Conservation (phyloP, 768 basidiomycete species). For the Coprinopsis cinerea region DNA sequence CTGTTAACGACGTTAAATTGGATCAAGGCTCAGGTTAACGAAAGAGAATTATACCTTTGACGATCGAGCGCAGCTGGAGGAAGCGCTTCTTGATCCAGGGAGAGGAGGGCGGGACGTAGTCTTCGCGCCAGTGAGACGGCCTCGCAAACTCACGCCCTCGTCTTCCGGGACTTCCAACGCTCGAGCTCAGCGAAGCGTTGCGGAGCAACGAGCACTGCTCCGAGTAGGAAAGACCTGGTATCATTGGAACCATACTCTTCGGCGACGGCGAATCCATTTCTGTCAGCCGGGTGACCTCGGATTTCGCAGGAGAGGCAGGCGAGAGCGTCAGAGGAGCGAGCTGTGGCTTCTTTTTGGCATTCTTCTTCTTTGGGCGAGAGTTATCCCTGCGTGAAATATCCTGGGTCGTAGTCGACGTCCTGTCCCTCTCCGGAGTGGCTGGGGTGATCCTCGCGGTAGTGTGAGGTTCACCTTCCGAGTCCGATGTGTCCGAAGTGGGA, state of each 20-base stretch:
- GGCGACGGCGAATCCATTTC: neutral
- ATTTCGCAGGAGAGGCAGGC: no score
- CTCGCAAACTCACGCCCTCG: neutral
- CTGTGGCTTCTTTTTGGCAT: no score
- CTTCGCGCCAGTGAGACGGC: conserved; percentile 5
- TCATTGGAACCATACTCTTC: no score
- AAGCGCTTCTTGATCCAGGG: conserved; percentile 6
- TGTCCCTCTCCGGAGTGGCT: no score
- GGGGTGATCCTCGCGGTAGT: no score
- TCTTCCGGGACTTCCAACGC: neutral
- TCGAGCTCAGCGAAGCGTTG: neutral
- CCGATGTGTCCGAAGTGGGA: neutral
- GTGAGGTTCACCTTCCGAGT: no score
- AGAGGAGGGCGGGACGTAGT: conserved; percentile 6
- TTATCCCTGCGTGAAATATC: no score
- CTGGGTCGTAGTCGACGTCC: no score
- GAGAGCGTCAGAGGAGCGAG: no score
- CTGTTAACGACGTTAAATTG: neutral
- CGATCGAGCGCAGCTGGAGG: neutral
- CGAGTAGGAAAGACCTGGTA: no score
- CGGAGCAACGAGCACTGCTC: neutral
- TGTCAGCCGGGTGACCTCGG: neutral
- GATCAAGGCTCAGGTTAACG: neutral
- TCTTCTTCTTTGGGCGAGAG: no score
- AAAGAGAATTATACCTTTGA: neutral